Conservation (phyloP, 768 basidiomycete genomes). For the Austroboletus festivus region DNA sequence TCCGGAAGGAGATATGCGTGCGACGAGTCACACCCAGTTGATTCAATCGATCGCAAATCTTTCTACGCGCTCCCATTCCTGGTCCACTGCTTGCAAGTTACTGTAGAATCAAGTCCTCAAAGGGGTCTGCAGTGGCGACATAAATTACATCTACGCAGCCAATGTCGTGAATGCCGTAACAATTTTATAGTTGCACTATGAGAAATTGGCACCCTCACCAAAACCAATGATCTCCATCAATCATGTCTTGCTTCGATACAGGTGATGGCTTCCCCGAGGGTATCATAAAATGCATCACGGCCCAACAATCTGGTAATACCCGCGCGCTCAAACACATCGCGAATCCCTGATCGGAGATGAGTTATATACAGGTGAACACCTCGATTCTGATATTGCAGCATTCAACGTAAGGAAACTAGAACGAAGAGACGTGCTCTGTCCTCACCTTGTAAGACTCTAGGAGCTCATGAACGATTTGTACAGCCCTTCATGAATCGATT, state of each 20-base stretch:
- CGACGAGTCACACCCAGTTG: neutral
- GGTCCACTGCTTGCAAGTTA: neutral
- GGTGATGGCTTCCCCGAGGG: constrained; percentile 41
- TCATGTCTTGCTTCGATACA: constrained; percentile 30
- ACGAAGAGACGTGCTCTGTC: no score
- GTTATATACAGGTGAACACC: constrained; percentile 45
- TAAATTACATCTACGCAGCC: neutral
- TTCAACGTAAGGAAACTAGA: no score
- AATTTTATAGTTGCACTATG: neutral
- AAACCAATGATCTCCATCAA: neutral
- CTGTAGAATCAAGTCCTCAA: neutral
- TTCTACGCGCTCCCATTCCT: neutral
- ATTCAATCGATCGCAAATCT: neutral
- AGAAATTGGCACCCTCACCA: neutral
- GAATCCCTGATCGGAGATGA: constrained; percentile 39
- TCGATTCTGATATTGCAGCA: constrained; percentile 44
- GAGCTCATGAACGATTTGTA: constrained; percentile 80
- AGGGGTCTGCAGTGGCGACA: neutral
- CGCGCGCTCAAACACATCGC: constrained; percentile 40
- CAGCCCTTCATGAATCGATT: constrained; percentile 49
- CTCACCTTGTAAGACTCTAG: constrained; percentile 71
- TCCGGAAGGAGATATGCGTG: neutral
- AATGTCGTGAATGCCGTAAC: neutral
- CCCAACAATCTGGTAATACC: constrained; percentile 44
- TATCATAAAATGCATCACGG: constrained; percentile 42